Evolutionary conservation across 2,329 filamentous ascomycete species (phyloP), one percentile per base, ranked within the genome.

Genomic region (Thielaviopsis populi): DNA sequence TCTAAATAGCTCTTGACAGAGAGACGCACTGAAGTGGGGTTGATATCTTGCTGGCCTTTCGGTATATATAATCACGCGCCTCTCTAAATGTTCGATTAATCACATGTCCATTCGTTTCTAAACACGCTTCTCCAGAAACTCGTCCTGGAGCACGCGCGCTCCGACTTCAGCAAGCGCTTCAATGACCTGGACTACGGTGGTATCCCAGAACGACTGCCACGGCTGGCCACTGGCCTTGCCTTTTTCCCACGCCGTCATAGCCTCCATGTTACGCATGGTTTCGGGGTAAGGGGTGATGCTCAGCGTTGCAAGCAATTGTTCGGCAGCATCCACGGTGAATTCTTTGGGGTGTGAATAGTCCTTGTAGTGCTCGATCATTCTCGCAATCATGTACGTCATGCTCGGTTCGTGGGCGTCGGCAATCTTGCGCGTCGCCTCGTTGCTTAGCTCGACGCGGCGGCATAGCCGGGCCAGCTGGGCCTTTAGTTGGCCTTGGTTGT

Each of bases 131-230:
- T 58, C 10, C 3, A 69, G 70, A 69, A 81, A 74, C 65, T 79
- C 77, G 2, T 65, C 68, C 37, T 70, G 70, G 64, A 83, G 69
- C 15, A 80, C 69, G 17, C 74, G 74, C 17, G 75, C 69, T 1
- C 79, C 79, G 40, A 82, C 70, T 1, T 69, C 70, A 2, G 79
- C 76, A 63, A 83, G 69, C n/a, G 72, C 70, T 61, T 75, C 73
- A 19, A 83, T 69, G 40, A 79, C 78, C 63, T 75, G 71, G 24
- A 80, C 70, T 10, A 83, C 76, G n/a, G 74, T 75, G 63, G 73
- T 75, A 40, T 77, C 73, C 68, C 81, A 81, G 67, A 83, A 82
- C 0, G 71, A 69, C n/a, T 69, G 71, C 1, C 74, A 76, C 40
- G 73, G 72, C 1, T 74, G 70, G 37, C 72, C 71, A 2, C 72